Base-by-base conservation (phyloP, 371 early-diverging fungal species). In the Mortierella sp. region DNA sequence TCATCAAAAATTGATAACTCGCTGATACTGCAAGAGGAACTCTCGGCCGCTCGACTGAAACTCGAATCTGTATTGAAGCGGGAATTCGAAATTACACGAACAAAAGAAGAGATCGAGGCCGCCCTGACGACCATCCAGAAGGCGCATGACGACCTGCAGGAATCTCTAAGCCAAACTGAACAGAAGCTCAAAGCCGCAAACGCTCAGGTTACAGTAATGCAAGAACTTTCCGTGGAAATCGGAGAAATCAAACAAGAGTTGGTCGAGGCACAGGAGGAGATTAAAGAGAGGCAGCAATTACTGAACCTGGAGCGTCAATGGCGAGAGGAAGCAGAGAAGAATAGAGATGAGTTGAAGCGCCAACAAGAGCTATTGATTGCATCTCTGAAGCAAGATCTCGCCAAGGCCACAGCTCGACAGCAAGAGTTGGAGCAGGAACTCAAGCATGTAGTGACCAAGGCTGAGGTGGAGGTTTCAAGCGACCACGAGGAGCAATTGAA, bases 161-260 rank as follows among this genome's bases (percentile, higher is more conserved):
- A 71, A 26, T 65, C 72, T 1, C 30, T 65, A 30, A 35, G 20
- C 8, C 35, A 14, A 26, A 71, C 66, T 5, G 51, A 72, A 28
- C 6, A 57, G 32, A 62, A 61, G 0, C 69, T 80, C 1, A 54
- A 67, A 35, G 28, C 37, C 20, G 64, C 78, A 3, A 65, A 64
- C 14, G 14, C 40, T 39, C 73, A 65, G 22, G 54, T 78, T 28
- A 11, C 37, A 11, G 70, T 57, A 9, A 35, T 78, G 9, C 62
- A 70, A 54, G 66, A 70, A 3, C 30, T 78, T 20, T 62, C 65
- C 6, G n/a, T 62, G 3, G 67, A 60, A 9, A 51, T 70, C 1
- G 64, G 64, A 4, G 77, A 86, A 30, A 74, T 84, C 18, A 78
- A 84, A 54, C 84, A 86, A 10, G 85, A 87, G n/a, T 73, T 72